Base-by-base conservation (phyloP, 164 flowering plant species). In the Macadamia integrifolia region DNA sequence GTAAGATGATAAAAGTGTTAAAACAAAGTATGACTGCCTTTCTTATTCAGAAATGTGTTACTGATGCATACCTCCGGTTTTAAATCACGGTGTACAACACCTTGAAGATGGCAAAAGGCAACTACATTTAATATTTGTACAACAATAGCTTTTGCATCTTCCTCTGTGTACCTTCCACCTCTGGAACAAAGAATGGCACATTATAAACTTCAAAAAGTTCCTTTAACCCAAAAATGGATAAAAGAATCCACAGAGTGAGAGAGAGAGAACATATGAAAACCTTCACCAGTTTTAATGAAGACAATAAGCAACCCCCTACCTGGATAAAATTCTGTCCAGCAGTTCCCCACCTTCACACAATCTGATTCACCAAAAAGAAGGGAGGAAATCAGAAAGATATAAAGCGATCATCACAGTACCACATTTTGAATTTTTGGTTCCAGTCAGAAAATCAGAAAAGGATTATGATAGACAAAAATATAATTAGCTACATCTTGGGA, bases 271-370 rank as follows among this genome's bases (percentile, higher is more conserved):
- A 35, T 35, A 35, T 35, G 40, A 35, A 35, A 5, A 35, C 40
- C 40, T 35, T 11, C 50, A 46, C 50, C 9, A 46, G 50, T 12
- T 8, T 18, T 35, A 9, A 53, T 6, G 35, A 18, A 31, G 10
- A 61, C 48, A 35, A 67, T 10, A 31, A 35, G 50, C 9, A 62
- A 62, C 10, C 15, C 12, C 31, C 43, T 79, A 94, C 99, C 92
- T 85, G 11, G 97, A 81, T 65, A 94, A 81, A 77, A 94, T 94
- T 79, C 92, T 84, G 81, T 94, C 99, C 3, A 94, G 83, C 40
- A 94, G 82, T 74, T 92, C 97, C 56, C 97, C 99, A 60, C 97
- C 99, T 79, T 92, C 95, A 81, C 99, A 94, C 81, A 92, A 84
- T 77, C 97, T 91, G 88, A 63, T 49, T 55, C 60, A 35, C 5